phyloP scores from a whole-genome alignment of 2,329 filamentous ascomycete species.

The Calonectria pseudoreteaudii region DNA sequence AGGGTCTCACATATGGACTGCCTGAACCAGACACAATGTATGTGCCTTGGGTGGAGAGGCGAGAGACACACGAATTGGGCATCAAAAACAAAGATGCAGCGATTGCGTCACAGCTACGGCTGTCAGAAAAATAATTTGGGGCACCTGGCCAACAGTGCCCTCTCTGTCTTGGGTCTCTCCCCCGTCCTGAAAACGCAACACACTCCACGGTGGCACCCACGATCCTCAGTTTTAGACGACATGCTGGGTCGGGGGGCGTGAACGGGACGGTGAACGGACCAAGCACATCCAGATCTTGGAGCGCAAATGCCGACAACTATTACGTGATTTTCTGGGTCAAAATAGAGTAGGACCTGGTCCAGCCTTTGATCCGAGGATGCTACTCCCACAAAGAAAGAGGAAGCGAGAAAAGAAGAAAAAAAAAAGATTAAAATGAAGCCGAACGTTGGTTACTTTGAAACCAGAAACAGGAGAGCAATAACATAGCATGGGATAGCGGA shows the following conservation, averaged over 20 bases:
- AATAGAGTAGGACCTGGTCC: conserved; percentile 9
- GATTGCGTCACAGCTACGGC: not conserved
- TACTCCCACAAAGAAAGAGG: not conserved
- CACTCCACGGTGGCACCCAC: not conserved
- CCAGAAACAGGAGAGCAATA: not conserved
- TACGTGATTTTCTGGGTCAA: conserved; percentile 22
- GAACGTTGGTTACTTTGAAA: not conserved
- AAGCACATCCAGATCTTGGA: conserved; percentile 17
- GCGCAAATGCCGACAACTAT: not conserved
- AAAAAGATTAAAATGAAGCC: no score
- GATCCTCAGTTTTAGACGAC: conserved; percentile 30
- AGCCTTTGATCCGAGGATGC: not conserved
- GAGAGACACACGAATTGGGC: not conserved
- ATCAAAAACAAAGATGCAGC: not conserved
- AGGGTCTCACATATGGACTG: not conserved
- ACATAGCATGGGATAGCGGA: not conserved
- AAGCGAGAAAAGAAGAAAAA: not conserved
- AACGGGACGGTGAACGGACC: conserved; percentile 35
- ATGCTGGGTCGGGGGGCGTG: conserved; percentile 11
- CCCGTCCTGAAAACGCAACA: conserved; percentile 8
- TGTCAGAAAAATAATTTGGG: not conserved
- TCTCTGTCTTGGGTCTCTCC: not conserved
- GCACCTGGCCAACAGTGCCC: not conserved
- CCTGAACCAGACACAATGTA: not conserved
- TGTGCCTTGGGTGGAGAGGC: not conserved